These are phyloP conservation scores for Rhodotorula taiwanensis DNA, from an alignment of 768 basidiomycete species.

Conservation along the genomic window DNA sequence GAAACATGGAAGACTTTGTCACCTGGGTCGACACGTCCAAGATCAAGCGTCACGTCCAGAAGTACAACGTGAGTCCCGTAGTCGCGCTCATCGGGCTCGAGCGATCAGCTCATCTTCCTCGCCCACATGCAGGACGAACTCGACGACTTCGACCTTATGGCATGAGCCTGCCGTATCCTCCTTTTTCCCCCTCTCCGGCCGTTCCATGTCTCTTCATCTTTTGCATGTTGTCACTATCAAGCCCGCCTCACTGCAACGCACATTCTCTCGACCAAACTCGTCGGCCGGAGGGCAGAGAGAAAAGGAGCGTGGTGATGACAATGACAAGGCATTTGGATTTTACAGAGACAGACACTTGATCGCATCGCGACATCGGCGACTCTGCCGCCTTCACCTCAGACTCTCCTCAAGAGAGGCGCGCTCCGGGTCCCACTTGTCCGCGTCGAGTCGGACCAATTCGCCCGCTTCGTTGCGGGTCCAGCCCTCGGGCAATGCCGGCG, in stretches of 20 bases:
- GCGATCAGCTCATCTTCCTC: background rate
- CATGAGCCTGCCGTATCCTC: background rate
- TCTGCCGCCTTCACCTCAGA: no score
- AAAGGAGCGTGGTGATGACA: no score
- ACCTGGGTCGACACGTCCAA: constrained; percentile 99
- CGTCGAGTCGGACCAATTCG: background rate
- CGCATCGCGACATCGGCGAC: no score
- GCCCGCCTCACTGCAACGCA: no score
- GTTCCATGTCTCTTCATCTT: no score
- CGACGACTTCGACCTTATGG: constrained; percentile 77
- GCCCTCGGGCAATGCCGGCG: background rate
- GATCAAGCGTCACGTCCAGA: constrained; percentile 88
- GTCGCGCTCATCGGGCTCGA: background rate
- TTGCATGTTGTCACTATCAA: constrained; percentile 2
- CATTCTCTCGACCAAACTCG: no score
- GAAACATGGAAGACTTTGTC: constrained; percentile 98
- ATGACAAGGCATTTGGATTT: no score
- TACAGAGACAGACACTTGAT: no score
- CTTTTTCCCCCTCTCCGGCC: background rate
- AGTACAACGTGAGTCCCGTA: constrained; percentile 87
- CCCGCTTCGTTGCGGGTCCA: background rate
- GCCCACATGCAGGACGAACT: constrained; percentile 52
- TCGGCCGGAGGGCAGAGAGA: no score
- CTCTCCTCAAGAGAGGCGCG: no score
- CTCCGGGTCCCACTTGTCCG: background rate